Evolutionary conservation across 192 early-diverging fungal genomes (phyloP), one percentile per base, ranked within the genome.

Genomic region (Lobosporangium transversale): DNA sequence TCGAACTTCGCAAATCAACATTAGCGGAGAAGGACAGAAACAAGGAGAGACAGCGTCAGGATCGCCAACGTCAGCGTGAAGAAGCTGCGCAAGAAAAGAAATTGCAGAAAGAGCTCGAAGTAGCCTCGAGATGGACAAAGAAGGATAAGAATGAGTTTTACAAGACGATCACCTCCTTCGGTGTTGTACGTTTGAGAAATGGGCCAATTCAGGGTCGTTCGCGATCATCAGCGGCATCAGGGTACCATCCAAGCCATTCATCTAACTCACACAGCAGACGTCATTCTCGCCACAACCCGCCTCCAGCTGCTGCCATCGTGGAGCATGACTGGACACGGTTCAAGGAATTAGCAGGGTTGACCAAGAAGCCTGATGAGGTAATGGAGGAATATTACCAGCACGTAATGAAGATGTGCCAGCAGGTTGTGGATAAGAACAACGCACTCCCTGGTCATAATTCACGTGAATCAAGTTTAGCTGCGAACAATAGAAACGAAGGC

Each of bases 341-440:
- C 80, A 90, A 88, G 49, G 87, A 89, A 45, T 68, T 94, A 14
- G 78, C 90, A 35, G 86, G 88, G 33, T 54, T 95, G 27, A 60
- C 68, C 14, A 82, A 83, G 44, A 92, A 93, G 75, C 70, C 90
- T 5, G 87, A 89, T 53, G 89, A 92, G 21, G 85, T 85, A 4
- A 75, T 95, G 53, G 88, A 91, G 43, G 78, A 78, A 9, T 88
- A 92, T 67, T 89, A 83, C 53, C 54, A 82, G 27, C 85, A 89
- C 32, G 70, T 92, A 1, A 80, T 92, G 51, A 51, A 51, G 31
- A 68, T 83, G 20, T 93, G 89, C 42, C 83, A 88, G 50, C 88
- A 90, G 52, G 80, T 90, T 15, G 65, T 91, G 12, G 73, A 76
- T 48, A 76, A 62, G 58, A 37, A 70, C 35, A 70, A 62, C 24